These are phyloP conservation scores for Delphinella strobiligena DNA, from an alignment of 2,329 filamentous ascomycete species.

Conservation along the genomic window DNA sequence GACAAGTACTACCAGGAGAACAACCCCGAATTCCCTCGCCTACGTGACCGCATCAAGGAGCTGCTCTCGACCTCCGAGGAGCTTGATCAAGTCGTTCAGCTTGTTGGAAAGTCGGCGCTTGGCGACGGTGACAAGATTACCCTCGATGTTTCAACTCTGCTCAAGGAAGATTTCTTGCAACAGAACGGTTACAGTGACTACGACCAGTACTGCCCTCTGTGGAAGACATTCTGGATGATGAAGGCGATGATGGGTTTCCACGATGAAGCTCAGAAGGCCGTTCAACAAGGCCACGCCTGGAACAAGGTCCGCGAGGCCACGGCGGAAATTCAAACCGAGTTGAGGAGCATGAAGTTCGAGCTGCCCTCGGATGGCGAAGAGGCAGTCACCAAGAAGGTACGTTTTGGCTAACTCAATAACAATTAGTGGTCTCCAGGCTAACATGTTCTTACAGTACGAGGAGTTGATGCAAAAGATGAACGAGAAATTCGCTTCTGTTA, in stretches of 20 bases:
- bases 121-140: constrained; percentile 98
- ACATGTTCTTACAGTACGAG: constrained; percentile 61
- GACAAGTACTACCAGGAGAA: constrained; percentile 93
- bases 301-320: constrained; percentile 86
- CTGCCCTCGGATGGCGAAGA: constrained; percentile 76
- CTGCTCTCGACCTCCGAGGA: constrained; percentile 92
- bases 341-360: constrained; percentile 96
- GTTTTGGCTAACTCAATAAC: constrained; percentile 14
- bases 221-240: constrained; percentile 99
- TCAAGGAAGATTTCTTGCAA: constrained; percentile 98
- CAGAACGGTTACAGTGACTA: constrained; percentile 99
- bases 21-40: constrained; percentile 82
- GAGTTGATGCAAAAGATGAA: constrained; percentile 80
- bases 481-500: constrained; percentile 93
- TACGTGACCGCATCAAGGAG: constrained; percentile 87
- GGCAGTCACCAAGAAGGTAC: constrained; percentile 68
- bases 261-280: constrained; percentile 91
- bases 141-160: constrained; percentile 73
- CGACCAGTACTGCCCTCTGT: constrained; percentile 96
- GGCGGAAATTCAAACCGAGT: constrained; percentile 67
- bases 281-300: constrained; percentile 86
- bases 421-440: constrained; percentile 24
- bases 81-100: constrained; percentile 94
- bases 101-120: constrained; percentile 92
- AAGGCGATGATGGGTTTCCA: constrained; percentile 98